Evolutionary conservation across 1,284 basidiomycete species (phyloP).

Genomic region (Irpex sp.): DNA sequence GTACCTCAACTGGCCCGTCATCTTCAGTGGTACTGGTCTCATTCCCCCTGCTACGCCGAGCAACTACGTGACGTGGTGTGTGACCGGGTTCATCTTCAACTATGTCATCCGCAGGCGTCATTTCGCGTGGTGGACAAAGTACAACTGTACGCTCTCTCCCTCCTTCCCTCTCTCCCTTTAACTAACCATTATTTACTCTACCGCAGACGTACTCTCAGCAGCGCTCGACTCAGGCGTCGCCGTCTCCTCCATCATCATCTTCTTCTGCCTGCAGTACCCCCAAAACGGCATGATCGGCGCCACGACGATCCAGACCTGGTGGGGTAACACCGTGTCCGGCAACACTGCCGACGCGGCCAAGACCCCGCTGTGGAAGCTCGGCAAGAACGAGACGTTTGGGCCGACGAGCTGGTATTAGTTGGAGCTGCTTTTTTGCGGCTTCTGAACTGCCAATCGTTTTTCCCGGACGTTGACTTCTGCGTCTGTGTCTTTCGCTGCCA

Average conservation of each 20-base stretch:
- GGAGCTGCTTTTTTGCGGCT: not conserved
- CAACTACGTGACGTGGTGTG: constrained; percentile 46
- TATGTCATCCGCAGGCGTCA: constrained; percentile 44
- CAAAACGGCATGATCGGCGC: constrained; percentile 52
- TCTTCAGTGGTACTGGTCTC: constrained; percentile 44
- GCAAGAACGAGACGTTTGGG: constrained; percentile 35
- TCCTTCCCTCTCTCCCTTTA: not conserved
- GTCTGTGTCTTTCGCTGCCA: no score
- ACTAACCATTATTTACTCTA: not conserved
- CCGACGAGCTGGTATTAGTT: constrained; percentile 9
- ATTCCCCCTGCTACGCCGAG: constrained; percentile 46
- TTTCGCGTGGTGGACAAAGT: constrained; percentile 53
- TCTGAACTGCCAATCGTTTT: not conserved
- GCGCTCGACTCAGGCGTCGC: constrained; percentile 63
- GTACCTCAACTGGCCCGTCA: constrained; percentile 48
- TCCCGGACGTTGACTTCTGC: not conserved
- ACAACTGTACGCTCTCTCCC: constrained; percentile 29
- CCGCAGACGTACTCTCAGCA: constrained; percentile 47
- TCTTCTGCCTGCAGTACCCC: constrained; percentile 67
- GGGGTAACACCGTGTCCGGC: constrained; percentile 58
- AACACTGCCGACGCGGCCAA: constrained; percentile 38
- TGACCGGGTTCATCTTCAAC: constrained; percentile 50
- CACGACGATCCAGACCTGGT: constrained; percentile 55
- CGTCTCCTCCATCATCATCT: constrained; percentile 51
- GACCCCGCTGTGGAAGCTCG: constrained; percentile 25